Conservation (phyloP, 1,284 basidiomycete species). For the Papiliotrema fonsecae region DNA sequence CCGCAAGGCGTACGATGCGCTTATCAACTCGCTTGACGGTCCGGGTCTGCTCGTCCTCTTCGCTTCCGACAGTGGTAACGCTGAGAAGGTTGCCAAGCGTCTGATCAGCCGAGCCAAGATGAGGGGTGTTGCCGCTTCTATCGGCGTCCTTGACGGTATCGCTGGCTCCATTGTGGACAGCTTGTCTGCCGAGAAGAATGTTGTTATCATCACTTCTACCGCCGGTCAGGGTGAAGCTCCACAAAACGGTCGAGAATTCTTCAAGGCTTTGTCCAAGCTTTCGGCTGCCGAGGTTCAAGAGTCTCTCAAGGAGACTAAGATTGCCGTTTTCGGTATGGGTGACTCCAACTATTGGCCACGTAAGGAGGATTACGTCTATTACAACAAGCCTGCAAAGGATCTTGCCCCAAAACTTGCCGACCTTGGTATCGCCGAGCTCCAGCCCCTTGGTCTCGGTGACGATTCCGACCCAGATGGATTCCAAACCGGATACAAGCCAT, state of each 20-base stretch:
- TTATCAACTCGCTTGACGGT: slow-evolving; percentile 80
- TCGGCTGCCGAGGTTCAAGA: slow-evolving; percentile 40
- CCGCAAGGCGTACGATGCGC: slow-evolving; percentile 76
- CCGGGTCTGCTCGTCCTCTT: slow-evolving; percentile 84
- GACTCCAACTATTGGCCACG: slow-evolving; percentile 99
- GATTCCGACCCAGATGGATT: slow-evolving; percentile 97
- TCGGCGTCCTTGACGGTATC: slow-evolving; percentile 68
- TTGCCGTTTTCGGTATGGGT: slow-evolving; percentile 89
- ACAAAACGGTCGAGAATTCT: slow-evolving; percentile 87
- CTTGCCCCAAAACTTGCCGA: slow-evolving; percentile 71
- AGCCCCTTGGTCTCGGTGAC: slow-evolving; percentile 79
- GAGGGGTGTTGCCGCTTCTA: slow-evolving; percentile 72
- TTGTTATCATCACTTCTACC: slow-evolving; percentile 86
- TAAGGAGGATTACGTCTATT: slow-evolving; percentile 91
- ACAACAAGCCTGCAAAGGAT: slow-evolving; percentile 95
- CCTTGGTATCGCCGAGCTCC: slow-evolving; percentile 70
- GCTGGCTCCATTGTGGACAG: slow-evolving; percentile 60
- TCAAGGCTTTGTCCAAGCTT: slow-evolving; percentile 76
- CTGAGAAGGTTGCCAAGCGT: slow-evolving; percentile 93
- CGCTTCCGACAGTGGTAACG: slow-evolving; percentile 89
- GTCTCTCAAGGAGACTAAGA: slow-evolving; percentile 60
- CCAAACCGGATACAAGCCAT: slow-evolving; percentile 91
- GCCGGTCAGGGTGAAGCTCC: slow-evolving; percentile 99
- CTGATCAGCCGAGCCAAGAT: slow-evolving; percentile 77
- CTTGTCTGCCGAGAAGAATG: slow-evolving; percentile 58